Evolutionary conservation across 352 stramenopile genomes (phyloP).

Genomic region (Pseudoperonospora humuli): DNA sequence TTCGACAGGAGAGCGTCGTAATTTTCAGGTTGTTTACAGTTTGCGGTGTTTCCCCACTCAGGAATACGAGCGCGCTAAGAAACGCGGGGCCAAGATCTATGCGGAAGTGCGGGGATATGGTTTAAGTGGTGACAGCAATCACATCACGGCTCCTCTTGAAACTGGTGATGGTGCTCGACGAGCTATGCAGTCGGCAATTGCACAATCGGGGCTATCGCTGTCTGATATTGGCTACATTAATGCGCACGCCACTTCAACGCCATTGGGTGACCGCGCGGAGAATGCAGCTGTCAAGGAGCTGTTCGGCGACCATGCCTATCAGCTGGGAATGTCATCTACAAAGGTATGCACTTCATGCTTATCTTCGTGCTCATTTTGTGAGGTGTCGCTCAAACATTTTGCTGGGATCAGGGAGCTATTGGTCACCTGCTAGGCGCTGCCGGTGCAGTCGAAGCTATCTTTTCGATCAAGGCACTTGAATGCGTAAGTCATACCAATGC

Average conservation of each 20-base stretch:
- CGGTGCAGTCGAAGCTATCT: constrained; percentile 93
- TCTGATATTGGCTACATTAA: constrained; percentile 96
- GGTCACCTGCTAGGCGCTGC: constrained; percentile 94
- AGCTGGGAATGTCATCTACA: constrained; percentile 70
- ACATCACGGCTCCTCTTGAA: constrained; percentile 79
- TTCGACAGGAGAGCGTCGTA: no score
- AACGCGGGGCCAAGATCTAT: constrained; percentile 90
- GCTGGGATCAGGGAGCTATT: constrained; percentile 56
- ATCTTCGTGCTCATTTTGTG: no score
- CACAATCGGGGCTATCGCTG: constrained; percentile 55
- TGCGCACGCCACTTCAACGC: constrained; percentile 97
- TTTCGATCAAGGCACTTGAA: constrained; percentile 90
- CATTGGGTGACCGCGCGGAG: constrained; percentile 93
- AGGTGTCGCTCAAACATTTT: no score
- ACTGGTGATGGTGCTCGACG: constrained; percentile 56
- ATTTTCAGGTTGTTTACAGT: no score
- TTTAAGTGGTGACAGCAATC: constrained; percentile 93
- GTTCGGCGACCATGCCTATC: constrained; percentile 46
- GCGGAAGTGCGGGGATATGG: constrained; percentile 94
- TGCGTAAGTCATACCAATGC: constrained; percentile 37
- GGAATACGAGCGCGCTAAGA: constrained; percentile 89
- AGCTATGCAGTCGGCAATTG: constrained; percentile 90
- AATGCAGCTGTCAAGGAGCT: constrained; percentile 86
- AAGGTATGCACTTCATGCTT: constrained; percentile 37
- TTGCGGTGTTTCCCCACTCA: constrained; percentile 4